Conservation (phyloP, 179 eudicot genomes). For the Silene noctiflora region DNA sequence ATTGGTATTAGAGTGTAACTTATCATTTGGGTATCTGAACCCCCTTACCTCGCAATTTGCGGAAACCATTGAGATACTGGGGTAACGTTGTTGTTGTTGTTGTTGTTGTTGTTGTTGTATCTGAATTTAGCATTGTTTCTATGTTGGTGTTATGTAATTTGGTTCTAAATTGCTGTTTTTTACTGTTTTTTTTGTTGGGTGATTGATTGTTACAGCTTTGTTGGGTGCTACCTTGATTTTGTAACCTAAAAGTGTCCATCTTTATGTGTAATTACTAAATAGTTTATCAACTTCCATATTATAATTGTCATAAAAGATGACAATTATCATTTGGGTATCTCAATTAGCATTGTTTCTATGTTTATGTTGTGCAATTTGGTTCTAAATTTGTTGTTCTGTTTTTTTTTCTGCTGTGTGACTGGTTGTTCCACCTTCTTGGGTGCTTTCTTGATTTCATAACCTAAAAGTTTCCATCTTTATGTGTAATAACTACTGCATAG, state of each 20-base stretch:
- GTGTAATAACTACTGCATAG: background rate
- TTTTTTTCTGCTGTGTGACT: slow-evolving; percentile 1
- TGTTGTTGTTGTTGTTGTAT: too few species aligned
- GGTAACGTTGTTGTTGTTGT: too few species aligned
- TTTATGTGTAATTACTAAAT: too few species aligned
- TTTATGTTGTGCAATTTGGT: slow-evolving; percentile 3
- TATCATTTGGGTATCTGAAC: too few species aligned
- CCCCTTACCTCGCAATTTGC: too few species aligned
- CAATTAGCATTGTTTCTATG: slow-evolving; percentile 1
- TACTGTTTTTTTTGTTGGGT: background rate
- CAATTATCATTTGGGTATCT: slow-evolving; percentile 17
- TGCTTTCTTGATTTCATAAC: slow-evolving; percentile 17
- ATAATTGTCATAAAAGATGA: too few species aligned
- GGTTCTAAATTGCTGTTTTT: too few species aligned
- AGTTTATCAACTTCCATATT: too few species aligned
- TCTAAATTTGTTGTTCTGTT: slow-evolving; percentile 4
- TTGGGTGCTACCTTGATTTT: slow-evolving; percentile 8
- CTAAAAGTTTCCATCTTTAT: slow-evolving; percentile 27
- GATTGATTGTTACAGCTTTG: too few species aligned
- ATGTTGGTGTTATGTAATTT: too few species aligned
- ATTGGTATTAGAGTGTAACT: background rate
- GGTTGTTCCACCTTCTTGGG: background rate
- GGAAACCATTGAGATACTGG: too few species aligned
- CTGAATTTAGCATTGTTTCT: too few species aligned
- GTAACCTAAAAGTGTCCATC: slow-evolving; percentile 26